Conservation (phyloP, 441 rosid genomes). For the Pelargonium citronellum region DNA sequence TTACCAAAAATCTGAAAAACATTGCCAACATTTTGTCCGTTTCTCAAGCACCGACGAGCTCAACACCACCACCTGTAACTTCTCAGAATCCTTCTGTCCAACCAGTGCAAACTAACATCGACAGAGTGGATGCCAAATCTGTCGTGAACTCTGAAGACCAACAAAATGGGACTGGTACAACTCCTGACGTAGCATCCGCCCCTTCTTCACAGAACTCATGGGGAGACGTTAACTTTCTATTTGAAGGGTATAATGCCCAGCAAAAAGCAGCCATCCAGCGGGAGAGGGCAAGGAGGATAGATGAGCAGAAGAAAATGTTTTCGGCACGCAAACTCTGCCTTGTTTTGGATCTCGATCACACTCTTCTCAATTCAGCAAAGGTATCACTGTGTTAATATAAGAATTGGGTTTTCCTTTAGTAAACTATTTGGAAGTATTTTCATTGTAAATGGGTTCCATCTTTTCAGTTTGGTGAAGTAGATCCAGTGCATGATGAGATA, state of each 20-base stretch:
- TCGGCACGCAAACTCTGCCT: constrained; percentile 80
- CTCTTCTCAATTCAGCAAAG: constrained; percentile 99
- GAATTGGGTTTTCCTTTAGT: neutral
- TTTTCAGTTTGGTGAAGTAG: constrained; percentile 82
- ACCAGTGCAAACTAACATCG: constrained; percentile 35
- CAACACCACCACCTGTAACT: constrained; percentile 21
- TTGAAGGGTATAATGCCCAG: constrained; percentile 80
- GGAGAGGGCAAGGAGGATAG: constrained; percentile 88
- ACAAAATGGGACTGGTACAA: constrained; percentile 31
- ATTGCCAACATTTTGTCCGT: constrained; percentile 53
- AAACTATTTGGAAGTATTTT: constrained; percentile 9
- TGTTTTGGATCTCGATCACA: constrained; percentile 96
- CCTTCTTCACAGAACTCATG: constrained; percentile 51
- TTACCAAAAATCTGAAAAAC: constrained; percentile 17
- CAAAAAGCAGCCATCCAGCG: constrained; percentile 89
- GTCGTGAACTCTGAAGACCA: constrained; percentile 34
- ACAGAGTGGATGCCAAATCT: constrained; percentile 30
- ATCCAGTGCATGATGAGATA: constrained; percentile 71
- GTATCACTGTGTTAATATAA: constrained; percentile 27
- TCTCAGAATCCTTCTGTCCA: constrained; percentile 37
- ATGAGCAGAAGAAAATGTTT: constrained; percentile 96
- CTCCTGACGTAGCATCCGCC: constrained; percentile 32
- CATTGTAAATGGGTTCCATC: constrained; percentile 9
- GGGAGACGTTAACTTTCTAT: constrained; percentile 88
- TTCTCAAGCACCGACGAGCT: constrained; percentile 45